Base-by-base conservation (phyloP, 306 rosid genomes). In the Cyclanthera cordifolia region DNA sequence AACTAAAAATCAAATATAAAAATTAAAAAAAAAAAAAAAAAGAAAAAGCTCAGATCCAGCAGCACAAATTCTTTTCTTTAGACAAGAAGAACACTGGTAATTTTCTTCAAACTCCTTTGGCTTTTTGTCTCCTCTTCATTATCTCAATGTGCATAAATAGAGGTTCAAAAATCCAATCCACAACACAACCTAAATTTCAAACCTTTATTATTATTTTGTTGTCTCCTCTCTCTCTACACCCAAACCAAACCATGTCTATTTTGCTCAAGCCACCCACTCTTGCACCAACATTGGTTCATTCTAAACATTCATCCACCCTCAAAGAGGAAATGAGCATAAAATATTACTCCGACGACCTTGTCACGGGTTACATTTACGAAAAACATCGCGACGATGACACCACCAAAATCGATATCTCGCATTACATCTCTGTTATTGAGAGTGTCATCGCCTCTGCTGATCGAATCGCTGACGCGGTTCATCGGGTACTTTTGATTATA, bases 331-430 rank as follows among this genome's bases (percentile, higher is more conserved):
- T 13, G 30, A 20, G 6, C 69, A 20, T 63, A 32, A 63, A 19
- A 41, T 6, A 63, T 20, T 63, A 37, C 51, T 63, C 69, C 19
- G 69, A 63, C 32, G 69, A 63, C 51, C 49, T 63, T 7, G 69
- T 63, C 69, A 41, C 69, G 0, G 52, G 52, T 1, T 4, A 63
- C 32, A 63, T 63, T 63, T 63, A 63, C 1, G 69, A 28, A n/a
- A 63, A 63, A 63, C 69, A 63, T 63, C 69, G 69, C 1, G 30
- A 41, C 6, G 69, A 63, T 12, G 69, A 63, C 12, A 5, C 69
- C 0, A 41, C 69, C 11, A 63, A 14, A 41, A 63, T 63, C 9
- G 52, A 63, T 1, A 10, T 63, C 10, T 19, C 17, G 4, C 27
- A 12, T 41, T 63, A 63, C 52, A 39, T 63, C 17, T 20, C 69